Percentiles rank a stretch among this genome's conserved stretches.
These are phyloP conservation scores for Fusarium caatingaense DNA, from an alignment of 2,329 filamentous ascomycete genomes.

Conservation along the genomic window DNA sequence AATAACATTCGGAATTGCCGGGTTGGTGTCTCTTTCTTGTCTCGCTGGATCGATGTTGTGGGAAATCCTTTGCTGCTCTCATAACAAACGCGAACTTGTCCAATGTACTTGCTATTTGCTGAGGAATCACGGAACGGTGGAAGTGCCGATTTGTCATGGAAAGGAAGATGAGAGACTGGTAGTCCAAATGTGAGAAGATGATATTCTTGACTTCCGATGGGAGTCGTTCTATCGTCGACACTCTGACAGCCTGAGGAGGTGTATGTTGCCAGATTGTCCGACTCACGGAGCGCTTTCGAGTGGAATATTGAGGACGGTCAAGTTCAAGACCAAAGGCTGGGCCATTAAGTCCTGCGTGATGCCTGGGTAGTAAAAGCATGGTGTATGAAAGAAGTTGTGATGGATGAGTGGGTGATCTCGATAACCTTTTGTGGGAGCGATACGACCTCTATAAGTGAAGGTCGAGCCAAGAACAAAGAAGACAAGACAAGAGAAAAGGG, in stretches of 20 bases:
- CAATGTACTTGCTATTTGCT: slow-evolving; percentile 48
- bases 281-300: slow-evolving; percentile 15
- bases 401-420: slow-evolving; percentile 35
- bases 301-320: slow-evolving; percentile 20
- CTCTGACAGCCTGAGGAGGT: slow-evolving; percentile 27
- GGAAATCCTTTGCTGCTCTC: slow-evolving; percentile 55
- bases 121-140: slow-evolving; percentile 50
- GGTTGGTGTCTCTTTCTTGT: slow-evolving; percentile 53
- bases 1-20: slow-evolving; percentile 57
- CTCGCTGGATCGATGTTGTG: slow-evolving; percentile 54
- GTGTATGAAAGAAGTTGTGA: slow-evolving; percentile 5
- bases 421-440: slow-evolving; percentile 42
- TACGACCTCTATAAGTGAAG: slow-evolving; percentile 41
- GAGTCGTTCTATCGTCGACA: slow-evolving; percentile 50
- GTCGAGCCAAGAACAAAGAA: slow-evolving; percentile 8
- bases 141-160: slow-evolving; percentile 53
- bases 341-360: slow-evolving; percentile 26
- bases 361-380: slow-evolving; percentile 49
- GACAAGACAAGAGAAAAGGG: not conserved
- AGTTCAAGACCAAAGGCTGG: slow-evolving; percentile 27
- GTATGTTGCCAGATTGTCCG: slow-evolving; percentile 22
- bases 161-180: slow-evolving; percentile 55
- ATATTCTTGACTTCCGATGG: slow-evolving; percentile 50
- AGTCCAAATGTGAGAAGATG: slow-evolving; percentile 53
- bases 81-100: slow-evolving; percentile 57